Base-by-base conservation (phyloP, 208 protist species). In the Acanthamoeba sp. region DNA sequence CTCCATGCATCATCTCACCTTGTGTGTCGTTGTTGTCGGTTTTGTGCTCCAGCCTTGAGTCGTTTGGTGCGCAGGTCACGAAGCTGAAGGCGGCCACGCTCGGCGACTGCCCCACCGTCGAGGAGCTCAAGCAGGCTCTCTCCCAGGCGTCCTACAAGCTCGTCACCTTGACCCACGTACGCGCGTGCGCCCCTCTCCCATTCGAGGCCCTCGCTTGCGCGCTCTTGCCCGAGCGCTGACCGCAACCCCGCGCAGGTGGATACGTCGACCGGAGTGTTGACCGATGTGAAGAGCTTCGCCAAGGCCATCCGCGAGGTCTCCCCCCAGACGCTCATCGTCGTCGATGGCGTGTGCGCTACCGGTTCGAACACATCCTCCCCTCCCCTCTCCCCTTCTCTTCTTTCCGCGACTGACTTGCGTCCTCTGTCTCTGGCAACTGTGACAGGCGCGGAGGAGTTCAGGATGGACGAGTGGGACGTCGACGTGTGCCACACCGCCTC, bases 391-490 rank as follows among this genome's bases (percentile, higher is more conserved):
- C n/a, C n/a, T n/a, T n/a, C 55, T 62, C 55, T 62, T 62, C 22
- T 22, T n/a, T n/a, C n/a, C n/a, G n/a, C n/a, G n/a, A n/a, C n/a
- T n/a, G n/a, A n/a, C n/a, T n/a, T n/a, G n/a, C n/a, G n/a, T n/a
- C n/a, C n/a, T n/a, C n/a, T n/a, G n/a, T n/a, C n/a, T n/a, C n/a
- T n/a, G n/a, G n/a, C n/a, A 55, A 16, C 62, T 71, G 7, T 6
- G 7, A 5, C 78, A 59, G 87, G 52, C 34, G 87, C 59, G 27
- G 93, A 94, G 84, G 93, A 94, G 66, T 55, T 91, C n/a, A 40
- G 93, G 32, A 94, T 94, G 93, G 93, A 94, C 50, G 93, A 94
- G 62, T 94, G 93, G 93, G 93, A 84, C 57, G 40, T 94, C 29
- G 93, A 94, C 50, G 78, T 92, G 20, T 52, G 29, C n/a, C 45